phyloP scores from a whole-genome alignment of 108 stramenopile genomes.

The Asterionellopsis glacialis region DNA sequence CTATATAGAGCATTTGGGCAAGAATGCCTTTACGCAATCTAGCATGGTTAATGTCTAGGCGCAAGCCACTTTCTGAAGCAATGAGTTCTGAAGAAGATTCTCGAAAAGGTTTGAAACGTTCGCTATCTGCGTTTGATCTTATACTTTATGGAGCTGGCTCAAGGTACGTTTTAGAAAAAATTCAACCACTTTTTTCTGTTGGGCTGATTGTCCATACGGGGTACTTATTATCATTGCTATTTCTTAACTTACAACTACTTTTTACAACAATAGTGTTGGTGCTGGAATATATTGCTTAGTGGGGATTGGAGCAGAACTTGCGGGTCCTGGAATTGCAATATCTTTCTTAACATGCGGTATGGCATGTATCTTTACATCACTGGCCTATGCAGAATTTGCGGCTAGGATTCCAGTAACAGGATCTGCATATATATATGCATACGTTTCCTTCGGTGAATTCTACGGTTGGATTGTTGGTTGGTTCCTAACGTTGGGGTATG shows the following conservation, averaged over 20 bases:
- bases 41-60: not conserved
- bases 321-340: slow-evolving; percentile 74
- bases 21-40: too few relatives aligned
- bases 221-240: too few relatives aligned
- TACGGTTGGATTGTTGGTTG: slow-evolving; percentile 46
- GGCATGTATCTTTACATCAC: slow-evolving; percentile 64
- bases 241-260: too few relatives aligned
- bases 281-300: slow-evolving; percentile 83
- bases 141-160: slow-evolving; percentile 43
- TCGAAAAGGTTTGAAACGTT: slow-evolving; percentile 15
- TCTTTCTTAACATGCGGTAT: slow-evolving; percentile 72
- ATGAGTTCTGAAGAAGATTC: too few relatives aligned
- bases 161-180: too few relatives aligned
- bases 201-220: too few relatives aligned
- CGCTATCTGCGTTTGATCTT: slow-evolving; percentile 35
- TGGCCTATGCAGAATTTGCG: slow-evolving; percentile 83
- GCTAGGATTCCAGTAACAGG: slow-evolving; percentile 69
- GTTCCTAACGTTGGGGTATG: slow-evolving; percentile 54
- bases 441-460: slow-evolving; percentile 58
- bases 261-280: slow-evolving; percentile 38
- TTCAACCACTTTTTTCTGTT: too few relatives aligned
- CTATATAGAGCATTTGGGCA: too few relatives aligned
- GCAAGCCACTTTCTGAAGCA: slow-evolving; percentile 11
- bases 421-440: slow-evolving; percentile 77
- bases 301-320: slow-evolving; percentile 69